Percentiles rank a stretch among this genome's conserved stretches.
Conservation (phyloP, 345 rosid species). For the Gynandropsis gynandra region DNA sequence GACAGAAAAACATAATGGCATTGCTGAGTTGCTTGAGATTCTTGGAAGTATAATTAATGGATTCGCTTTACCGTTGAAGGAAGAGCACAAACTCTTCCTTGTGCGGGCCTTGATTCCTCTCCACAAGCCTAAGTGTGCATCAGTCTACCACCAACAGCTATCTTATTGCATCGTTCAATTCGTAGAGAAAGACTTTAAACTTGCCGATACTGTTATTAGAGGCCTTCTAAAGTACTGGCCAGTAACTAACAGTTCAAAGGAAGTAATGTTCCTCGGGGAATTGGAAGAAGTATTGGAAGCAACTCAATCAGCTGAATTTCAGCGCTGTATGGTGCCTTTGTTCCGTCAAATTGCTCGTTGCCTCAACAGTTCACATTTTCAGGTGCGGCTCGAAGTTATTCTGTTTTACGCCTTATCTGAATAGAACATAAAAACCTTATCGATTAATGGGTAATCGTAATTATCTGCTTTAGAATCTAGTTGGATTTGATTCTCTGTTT, state of each 20-base stretch:
- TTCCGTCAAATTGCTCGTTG: conserved; percentile 53
- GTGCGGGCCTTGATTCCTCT: conserved; percentile 72
- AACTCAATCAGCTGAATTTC: conserved; percentile 75
- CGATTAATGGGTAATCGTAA: too few relatives aligned
- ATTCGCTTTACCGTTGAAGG: conserved; percentile 76
- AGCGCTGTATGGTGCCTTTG: conserved; percentile 67
- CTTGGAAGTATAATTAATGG: conserved; percentile 78
- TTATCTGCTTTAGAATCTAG: too few relatives aligned
- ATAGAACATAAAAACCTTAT: too few relatives aligned
- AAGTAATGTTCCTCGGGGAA: conserved; percentile 80
- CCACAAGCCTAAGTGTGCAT: conserved; percentile 62
- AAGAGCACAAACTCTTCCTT: conserved; percentile 77
- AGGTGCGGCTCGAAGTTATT: conserved; percentile 51
- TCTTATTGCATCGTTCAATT: conserved; percentile 75
- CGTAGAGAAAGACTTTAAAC: conserved; percentile 78
- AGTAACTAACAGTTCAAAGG: conserved; percentile 64
- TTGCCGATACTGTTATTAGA: conserved; percentile 65
- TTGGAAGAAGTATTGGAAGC: conserved; percentile 79
- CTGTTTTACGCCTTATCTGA: too few relatives aligned
- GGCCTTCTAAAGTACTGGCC: conserved; percentile 77
- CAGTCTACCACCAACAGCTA: conserved; percentile 68
- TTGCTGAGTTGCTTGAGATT: conserved; percentile 72
- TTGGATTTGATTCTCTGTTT: too few relatives aligned
- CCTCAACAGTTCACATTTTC: conserved; percentile 76
- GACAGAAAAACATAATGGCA: conserved; percentile 62